Conservation (phyloP, 805 yeast genomes). For the Komagataella pastoris region DNA sequence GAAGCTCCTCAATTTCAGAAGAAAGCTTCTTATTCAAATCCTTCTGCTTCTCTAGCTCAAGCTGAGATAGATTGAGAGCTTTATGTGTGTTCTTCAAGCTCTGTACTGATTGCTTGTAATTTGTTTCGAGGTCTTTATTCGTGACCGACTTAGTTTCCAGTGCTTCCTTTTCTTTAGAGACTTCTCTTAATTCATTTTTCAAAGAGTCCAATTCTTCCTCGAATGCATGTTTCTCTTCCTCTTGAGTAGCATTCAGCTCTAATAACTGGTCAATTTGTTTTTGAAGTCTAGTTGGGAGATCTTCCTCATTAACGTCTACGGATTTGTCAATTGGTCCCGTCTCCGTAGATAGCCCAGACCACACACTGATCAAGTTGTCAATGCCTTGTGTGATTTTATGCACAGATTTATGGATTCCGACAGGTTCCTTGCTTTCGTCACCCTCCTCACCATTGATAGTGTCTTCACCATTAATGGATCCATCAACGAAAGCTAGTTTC, state of each 20-base stretch:
- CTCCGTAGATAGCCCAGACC: slow-evolving; percentile 3
- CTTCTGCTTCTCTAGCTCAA: slow-evolving; percentile 51
- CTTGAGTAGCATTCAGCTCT: slow-evolving; percentile 13
- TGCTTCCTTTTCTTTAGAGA: neutral
- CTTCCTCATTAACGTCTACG: neutral
- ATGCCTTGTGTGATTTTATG: slow-evolving; percentile 6
- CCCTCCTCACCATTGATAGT: slow-evolving; percentile 17
- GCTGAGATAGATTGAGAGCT: slow-evolving; percentile 64
- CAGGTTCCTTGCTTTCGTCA: slow-evolving; percentile 5
- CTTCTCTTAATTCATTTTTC: slow-evolving; percentile 3
- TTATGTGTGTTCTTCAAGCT: slow-evolving; percentile 63
- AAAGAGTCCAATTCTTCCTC: slow-evolving; percentile 14
- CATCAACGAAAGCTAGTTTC: slow-evolving; percentile 5
- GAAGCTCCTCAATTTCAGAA: slow-evolving; percentile 59
- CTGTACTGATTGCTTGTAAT: slow-evolving; percentile 58
- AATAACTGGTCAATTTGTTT: slow-evolving; percentile 43
- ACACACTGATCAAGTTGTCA: slow-evolving; percentile 7
- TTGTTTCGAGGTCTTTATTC: slow-evolving; percentile 35
- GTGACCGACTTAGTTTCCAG: slow-evolving; percentile 8
- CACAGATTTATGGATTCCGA: slow-evolving; percentile 4
- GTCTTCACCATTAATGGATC: slow-evolving; percentile 20
- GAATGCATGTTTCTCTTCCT: slow-evolving; percentile 20
- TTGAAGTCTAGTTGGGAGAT: slow-evolving; percentile 29
- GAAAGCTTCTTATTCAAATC: slow-evolving; percentile 39
- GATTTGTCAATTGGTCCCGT: slow-evolving; percentile 4